Conservation (phyloP, 2,329 filamentous ascomycete species). For the Ophiostoma ulmi region DNA sequence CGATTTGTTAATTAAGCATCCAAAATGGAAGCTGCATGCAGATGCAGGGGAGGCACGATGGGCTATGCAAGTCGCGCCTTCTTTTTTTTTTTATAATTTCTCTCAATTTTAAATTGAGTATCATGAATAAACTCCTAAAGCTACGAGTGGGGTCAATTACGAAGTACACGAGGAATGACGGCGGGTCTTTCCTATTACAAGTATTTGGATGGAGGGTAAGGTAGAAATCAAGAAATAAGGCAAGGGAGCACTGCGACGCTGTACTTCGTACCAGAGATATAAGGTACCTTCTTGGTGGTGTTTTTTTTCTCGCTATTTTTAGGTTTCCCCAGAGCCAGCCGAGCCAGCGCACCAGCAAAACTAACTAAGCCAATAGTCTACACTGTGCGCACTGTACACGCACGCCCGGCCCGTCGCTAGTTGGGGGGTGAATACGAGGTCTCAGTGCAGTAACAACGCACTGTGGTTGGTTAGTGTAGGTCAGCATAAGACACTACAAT, state of each 20-base stretch:
- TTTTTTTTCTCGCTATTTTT: background rate
- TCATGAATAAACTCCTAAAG: background rate
- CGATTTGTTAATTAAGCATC: background rate
- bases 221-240: background rate
- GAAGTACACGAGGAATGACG: background rate
- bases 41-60: conserved; percentile 6
- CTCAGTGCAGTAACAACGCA: background rate
- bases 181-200: background rate
- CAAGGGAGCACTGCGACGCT: background rate
- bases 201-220: background rate
- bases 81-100: background rate
- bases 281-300: background rate
- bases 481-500: background rate
- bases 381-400: background rate
- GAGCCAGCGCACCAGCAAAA: no score
- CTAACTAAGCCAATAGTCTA: background rate
- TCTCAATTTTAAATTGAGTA: background rate
- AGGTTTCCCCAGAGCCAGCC: background rate
- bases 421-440: conserved; percentile 7
- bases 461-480: background rate
- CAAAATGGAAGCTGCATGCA: conserved; percentile 12
- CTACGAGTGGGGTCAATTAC: background rate
- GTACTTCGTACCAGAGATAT: background rate
- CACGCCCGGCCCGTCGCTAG: background rate
- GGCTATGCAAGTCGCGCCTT: background rate